phyloP scores from a whole-genome alignment of 2,329 filamentous ascomycete species.

The Exserohilum turcica region DNA sequence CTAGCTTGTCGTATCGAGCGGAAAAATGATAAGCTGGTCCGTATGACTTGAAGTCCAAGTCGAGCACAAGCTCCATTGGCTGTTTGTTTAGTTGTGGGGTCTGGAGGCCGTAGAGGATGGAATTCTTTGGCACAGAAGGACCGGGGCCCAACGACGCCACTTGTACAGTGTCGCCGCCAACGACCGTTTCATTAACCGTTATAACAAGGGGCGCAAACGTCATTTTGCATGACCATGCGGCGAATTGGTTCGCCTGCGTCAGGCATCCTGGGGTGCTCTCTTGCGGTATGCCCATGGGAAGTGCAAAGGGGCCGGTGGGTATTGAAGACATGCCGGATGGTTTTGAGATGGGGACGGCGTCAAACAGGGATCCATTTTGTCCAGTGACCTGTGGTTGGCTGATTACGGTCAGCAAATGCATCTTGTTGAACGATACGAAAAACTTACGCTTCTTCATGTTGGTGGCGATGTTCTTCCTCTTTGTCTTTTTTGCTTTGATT shows the following conservation, averaged over 20 bases:
- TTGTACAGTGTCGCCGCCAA: constrained; percentile 14
- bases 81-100: constrained; percentile 58
- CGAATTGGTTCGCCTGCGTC: constrained; percentile 49
- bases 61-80: constrained; percentile 60
- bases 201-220: constrained; percentile 43
- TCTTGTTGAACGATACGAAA: not conserved
- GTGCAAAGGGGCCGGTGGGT: constrained; percentile 56
- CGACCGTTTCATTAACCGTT: constrained; percentile 30
- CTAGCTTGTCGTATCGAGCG: constrained; percentile 66
- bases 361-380: constrained; percentile 54
- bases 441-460: constrained; percentile 41
- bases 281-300: constrained; percentile 55
- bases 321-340: constrained; percentile 53
- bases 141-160: constrained; percentile 31
- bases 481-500: constrained; percentile 27
- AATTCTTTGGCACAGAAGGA: constrained; percentile 44
- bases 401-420: constrained; percentile 21
- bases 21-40: constrained; percentile 70
- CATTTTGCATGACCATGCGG: constrained; percentile 59
- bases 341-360: constrained; percentile 57
- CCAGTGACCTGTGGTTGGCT: constrained; percentile 53
- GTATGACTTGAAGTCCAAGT: constrained; percentile 60
- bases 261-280: constrained; percentile 58
- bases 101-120: constrained; percentile 66
- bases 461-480: constrained; percentile 17